phyloP scores from a whole-genome alignment of 306 rosid species.

The Vigna reflexopilosa region DNA sequence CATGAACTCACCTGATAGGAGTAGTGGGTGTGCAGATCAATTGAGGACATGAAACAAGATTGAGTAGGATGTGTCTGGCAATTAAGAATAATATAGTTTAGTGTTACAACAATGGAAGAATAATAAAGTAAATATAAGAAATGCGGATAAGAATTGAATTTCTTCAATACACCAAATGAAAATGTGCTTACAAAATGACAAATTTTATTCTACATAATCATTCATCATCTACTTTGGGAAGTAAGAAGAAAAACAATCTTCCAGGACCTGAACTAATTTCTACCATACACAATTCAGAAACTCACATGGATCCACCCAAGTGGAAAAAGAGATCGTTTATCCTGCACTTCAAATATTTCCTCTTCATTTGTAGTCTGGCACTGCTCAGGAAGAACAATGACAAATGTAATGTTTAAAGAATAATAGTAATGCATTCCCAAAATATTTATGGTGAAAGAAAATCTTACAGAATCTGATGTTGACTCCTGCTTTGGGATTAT shows the following conservation, averaged over 20 bases:
- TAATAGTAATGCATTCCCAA: slow-evolving; percentile 29
- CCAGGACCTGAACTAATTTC: not conserved
- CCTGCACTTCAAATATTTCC: slow-evolving; percentile 98
- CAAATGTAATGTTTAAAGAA: slow-evolving; percentile 1
- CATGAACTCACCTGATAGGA: slow-evolving; percentile 85
- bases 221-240: no score
- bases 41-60: slow-evolving; percentile 99
- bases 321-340: slow-evolving; percentile 87
- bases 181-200: slow-evolving; percentile 6
- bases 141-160: not conserved
- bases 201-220: slow-evolving; percentile 1
- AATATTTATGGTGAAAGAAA: slow-evolving; percentile 36
- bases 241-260: no score
- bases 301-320: slow-evolving; percentile 99
- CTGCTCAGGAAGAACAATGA: slow-evolving; percentile 56
- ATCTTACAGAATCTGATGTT: slow-evolving; percentile 85
- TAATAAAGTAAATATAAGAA: slow-evolving; percentile 15
- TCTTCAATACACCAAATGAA: slow-evolving; percentile 2
- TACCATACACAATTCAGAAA: slow-evolving; percentile 33
- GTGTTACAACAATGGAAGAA: slow-evolving; percentile 18
- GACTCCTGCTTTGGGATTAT: slow-evolving; percentile 97
- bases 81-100: slow-evolving; percentile 43
- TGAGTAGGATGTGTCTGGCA: slow-evolving; percentile 98
- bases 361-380: slow-evolving; percentile 95
- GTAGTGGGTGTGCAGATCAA: slow-evolving; percentile 97